phyloP scores from a whole-genome alignment of 345 rosid genomes.

The Citrus inodora region DNA sequence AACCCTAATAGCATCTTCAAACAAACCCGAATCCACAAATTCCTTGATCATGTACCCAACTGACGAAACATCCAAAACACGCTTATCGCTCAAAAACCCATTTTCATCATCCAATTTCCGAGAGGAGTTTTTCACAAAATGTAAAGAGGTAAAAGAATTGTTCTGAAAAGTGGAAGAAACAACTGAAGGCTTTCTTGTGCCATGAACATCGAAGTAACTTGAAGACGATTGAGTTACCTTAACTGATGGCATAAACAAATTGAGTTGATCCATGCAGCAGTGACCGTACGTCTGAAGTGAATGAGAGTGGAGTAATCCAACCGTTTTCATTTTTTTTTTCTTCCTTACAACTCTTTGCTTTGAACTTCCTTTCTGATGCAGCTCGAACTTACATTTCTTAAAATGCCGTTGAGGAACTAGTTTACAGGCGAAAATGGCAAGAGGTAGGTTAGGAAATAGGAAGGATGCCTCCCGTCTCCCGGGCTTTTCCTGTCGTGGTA shows the following conservation, averaged over 20 bases:
- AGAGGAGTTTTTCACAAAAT: constrained; percentile 4
- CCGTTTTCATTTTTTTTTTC: constrained; percentile 9
- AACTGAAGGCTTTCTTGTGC: neutral
- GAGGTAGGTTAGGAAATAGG: neutral
- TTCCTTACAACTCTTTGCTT: neutral
- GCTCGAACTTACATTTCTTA: neutral
- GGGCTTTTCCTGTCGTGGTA: neutral
- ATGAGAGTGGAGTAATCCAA: constrained; percentile 1
- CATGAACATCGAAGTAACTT: neutral
- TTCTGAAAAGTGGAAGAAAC: constrained; percentile 5
- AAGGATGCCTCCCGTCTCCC: neutral
- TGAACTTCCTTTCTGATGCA: neutral
- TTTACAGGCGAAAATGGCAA: neutral
- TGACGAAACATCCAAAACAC: constrained; percentile 18
- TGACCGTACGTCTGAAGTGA: constrained; percentile 6
- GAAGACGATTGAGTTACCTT: constrained; percentile 1
- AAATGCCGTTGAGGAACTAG: neutral
- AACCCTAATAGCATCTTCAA: constrained; percentile 30
- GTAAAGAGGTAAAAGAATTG: neutral
- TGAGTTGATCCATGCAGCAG: neutral
- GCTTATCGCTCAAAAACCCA: constrained; percentile 10
- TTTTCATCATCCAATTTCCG: neutral
- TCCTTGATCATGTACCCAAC: constrained; percentile 25
- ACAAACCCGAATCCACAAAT: constrained; percentile 26
- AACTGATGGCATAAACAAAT: neutral